phyloP scores from a whole-genome alignment of 495 filamentous ascomycete genomes.

The Recurvomyces mirabilis region DNA sequence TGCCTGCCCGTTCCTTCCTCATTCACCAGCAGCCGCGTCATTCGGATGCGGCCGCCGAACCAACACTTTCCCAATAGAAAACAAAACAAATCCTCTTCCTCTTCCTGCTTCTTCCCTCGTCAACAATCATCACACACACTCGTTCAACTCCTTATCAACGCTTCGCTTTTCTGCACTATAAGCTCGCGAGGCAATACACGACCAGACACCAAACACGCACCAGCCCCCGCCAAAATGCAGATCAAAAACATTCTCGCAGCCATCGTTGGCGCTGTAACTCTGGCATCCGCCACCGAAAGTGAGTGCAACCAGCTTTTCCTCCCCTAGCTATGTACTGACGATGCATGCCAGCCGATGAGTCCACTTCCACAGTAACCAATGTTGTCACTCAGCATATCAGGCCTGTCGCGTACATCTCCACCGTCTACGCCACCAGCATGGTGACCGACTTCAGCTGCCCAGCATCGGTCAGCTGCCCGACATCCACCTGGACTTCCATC shows the following conservation, averaged over 20 bases:
- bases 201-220: too few species aligned
- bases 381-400: constrained; percentile 4
- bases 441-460: constrained; percentile 18
- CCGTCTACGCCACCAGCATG: constrained; percentile 16
- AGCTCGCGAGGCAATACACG: too few species aligned
- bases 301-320: too few species aligned
- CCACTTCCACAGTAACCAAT: constrained; percentile 1
- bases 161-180: too few species aligned
- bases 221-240: constrained; percentile 8
- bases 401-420: constrained; percentile 12
- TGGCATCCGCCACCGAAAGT: neutral
- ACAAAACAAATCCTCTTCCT: too few species aligned
- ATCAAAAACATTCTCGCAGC: constrained; percentile 5
- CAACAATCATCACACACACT: too few species aligned
- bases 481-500: constrained; percentile 16
- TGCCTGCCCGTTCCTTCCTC: neutral
- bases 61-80: neutral
- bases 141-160: too few species aligned
- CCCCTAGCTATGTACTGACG: too few species aligned
- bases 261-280: constrained; percentile 6
- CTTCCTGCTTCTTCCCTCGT: too few species aligned
- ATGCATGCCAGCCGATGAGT: too few species aligned
- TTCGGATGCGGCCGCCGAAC: too few species aligned
- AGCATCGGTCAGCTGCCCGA: constrained; percentile 17
- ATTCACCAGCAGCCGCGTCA: neutral